Base-by-base conservation (phyloP, 1,139 yeast genomes). In the Scheffersomyces cryptocercus region DNA sequence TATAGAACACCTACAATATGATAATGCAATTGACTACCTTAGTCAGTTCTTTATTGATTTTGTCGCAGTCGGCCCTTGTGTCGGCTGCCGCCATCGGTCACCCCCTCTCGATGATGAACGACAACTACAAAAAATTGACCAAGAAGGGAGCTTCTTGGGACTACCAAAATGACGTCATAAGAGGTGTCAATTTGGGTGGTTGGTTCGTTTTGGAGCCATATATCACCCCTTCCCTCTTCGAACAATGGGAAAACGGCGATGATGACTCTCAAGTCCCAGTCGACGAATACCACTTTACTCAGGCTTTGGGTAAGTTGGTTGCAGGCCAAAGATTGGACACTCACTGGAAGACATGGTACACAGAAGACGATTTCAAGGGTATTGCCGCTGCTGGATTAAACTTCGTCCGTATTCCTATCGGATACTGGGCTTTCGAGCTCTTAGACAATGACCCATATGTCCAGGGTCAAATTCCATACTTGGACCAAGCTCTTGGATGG, bases 101-200 rank as follows among this genome's bases (percentile, higher is more conserved):
- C 33, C 51, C 49, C 3, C 37, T 48, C 37, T 31, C 31, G 4
- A 41, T 41, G n/a, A 20, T 29, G 14, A 44, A 46, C 16, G 48
- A 44, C 24, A 44, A 42, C 37, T 32, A 38, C 35, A 48, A 48
- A 15, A 35, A 40, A 16, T 37, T 46, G 28, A 48, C 49, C 11
- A 44, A 47, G 38, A 49, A 52, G 43, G 46, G 35, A 12, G 59
- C 59, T 35, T 39, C 40, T 29, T 73, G 74, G 65, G 80, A 82
- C 63, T 85, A 83, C 59, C 61, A 64, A 39, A 65, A 61, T 32
- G 75, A 75, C 34, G 80, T 77, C 47, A 74, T 88, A 26, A 68
- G 81, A 36, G 97, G 97, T 49, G 90, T 90, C 42, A 89, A 88
- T 58, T 69, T 90, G 29, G 97, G 97, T 40, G 97, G 97, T 15